Percentiles rank a stretch among this genome's conserved stretches.
phyloP scores from a whole-genome alignment of 192 early-diverging fungal species.

The Rhizophagus clarus region DNA sequence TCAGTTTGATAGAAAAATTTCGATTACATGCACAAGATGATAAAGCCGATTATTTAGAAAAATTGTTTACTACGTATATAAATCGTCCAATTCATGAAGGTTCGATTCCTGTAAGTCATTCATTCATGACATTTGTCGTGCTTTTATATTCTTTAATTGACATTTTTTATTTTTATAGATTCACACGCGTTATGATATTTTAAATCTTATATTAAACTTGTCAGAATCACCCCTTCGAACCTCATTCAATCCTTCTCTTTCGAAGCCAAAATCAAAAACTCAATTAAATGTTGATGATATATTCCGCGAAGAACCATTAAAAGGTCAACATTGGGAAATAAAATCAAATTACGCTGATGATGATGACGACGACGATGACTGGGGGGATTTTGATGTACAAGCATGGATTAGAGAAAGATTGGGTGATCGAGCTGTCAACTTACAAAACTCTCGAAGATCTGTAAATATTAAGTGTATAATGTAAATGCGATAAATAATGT shows the following conservation, averaged over 20 bases:
- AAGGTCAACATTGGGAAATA: constrained; percentile 41
- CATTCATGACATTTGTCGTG: too few species aligned
- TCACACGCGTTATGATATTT: constrained; percentile 7
- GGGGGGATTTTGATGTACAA: constrained; percentile 24
- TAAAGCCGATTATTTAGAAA: constrained; percentile 2
- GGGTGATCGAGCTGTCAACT: not conserved
- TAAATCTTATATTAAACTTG: not conserved
- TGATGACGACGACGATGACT: constrained; percentile 36
- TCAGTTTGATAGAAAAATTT: constrained; percentile 13
- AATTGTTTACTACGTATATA: not conserved
- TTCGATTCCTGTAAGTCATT: constrained; percentile 3
- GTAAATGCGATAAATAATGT: not conserved
- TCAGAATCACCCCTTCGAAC: not conserved
- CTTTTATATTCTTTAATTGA: too few species aligned
- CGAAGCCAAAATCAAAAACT: not conserved
- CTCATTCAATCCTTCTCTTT: not conserved
- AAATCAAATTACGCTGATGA: not conserved
- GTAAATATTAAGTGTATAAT: not conserved
- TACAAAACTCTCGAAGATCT: constrained; percentile 5
- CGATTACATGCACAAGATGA: constrained; percentile 8
- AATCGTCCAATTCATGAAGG: not conserved
- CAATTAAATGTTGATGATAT: constrained; percentile 22
- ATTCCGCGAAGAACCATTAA: constrained; percentile 39
- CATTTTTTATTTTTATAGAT: not conserved
- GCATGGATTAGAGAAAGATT: constrained; percentile 26